Evolutionary conservation across 345 rosid genomes (phyloP).

Genomic region (Cardamine resedifolia): DNA sequence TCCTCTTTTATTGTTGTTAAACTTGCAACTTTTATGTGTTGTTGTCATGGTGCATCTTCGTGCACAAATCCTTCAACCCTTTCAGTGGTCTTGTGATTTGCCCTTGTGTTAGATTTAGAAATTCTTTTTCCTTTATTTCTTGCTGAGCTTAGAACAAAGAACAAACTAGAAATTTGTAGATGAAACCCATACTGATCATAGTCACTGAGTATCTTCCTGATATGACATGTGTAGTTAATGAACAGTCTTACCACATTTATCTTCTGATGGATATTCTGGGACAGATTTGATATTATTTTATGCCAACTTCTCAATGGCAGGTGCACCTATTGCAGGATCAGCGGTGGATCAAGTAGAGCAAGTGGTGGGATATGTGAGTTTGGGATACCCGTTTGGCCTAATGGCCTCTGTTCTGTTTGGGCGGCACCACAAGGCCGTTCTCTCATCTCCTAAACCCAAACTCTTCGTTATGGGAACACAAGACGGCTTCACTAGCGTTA

Average conservation of each 20-base stretch:
- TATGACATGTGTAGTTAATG: not conserved
- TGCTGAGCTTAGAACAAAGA: not conserved
- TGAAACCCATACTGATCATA: not conserved
- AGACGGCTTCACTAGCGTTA: slow-evolving; percentile 91
- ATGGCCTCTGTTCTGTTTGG: slow-evolving; percentile 83
- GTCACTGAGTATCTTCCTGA: not conserved
- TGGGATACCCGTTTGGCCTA: slow-evolving; percentile 91
- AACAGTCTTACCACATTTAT: not conserved
- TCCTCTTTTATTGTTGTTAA: not conserved
- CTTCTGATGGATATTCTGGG: not conserved
- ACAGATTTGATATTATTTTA: not conserved
- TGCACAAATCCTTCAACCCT: not conserved
- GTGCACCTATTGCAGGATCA: slow-evolving; percentile 95
- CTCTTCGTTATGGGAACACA: slow-evolving; percentile 91
- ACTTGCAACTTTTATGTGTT: not conserved
- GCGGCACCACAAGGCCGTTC: slow-evolving; percentile 76
- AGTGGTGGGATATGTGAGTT: slow-evolving; percentile 76
- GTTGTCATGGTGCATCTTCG: not conserved
- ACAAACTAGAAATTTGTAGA: not conserved
- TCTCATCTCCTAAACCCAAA: slow-evolving; percentile 75
- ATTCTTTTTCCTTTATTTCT: not conserved
- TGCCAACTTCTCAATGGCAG: slow-evolving; percentile 40
- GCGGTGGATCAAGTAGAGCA: slow-evolving; percentile 75
- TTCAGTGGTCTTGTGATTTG: not conserved
- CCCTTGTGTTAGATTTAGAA: not conserved